Base-by-base conservation (phyloP, 1,139 yeast species). In the Saccharomyces hybrid region DNA sequence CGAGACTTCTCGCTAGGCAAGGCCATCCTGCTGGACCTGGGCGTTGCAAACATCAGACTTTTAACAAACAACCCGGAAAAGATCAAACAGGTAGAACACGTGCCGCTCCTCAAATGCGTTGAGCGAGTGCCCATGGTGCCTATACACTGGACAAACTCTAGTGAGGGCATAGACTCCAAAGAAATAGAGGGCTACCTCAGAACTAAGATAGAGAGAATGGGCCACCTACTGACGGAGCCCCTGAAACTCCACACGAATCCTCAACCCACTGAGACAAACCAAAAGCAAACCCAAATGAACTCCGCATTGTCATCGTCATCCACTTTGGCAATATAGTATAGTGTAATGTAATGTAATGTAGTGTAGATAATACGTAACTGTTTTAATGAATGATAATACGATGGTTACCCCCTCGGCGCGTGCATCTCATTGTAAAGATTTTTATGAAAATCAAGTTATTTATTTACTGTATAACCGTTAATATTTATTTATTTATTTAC, bases 71-170 rank as follows among this genome's bases (percentile, higher is more conserved):
- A 95, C 68, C 99, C 99, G 2, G 98, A 93, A 69, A 95, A 95
- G 71, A 89, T 95, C 50, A 81, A 85, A 27, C 98, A 98, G 0
- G 97, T 93, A 5, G 68, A 65, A 41, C 60, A 64, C 44, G 64
- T 63, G 42, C 66, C 65, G 2, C 29, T 55, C 28, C 54, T 70
- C 21, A 60, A 60, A 28, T 69, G 72, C 44, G 79, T 80, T 42
- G 93, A 90, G 70, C 80, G 99, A 60, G 91, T 91, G 2, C 96
- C 99, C 31, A 95, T 95, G 99, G 81, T 93, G 3, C 99, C 99
- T 11, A 77, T 91, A 56, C 91, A 96, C 8, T 95, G 99, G 99
- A 80, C 75, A 64, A 77, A 77, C 55, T 75, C 77, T 54, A 74
- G 75, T 12, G 73, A 71, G 14, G 98, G 98, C 3, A 86, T 93